Evolutionary conservation across 176 grass and related monocot species (phyloP), one percentile per base, ranked within the genome.

Genomic region (Bromus sterilis): DNA sequence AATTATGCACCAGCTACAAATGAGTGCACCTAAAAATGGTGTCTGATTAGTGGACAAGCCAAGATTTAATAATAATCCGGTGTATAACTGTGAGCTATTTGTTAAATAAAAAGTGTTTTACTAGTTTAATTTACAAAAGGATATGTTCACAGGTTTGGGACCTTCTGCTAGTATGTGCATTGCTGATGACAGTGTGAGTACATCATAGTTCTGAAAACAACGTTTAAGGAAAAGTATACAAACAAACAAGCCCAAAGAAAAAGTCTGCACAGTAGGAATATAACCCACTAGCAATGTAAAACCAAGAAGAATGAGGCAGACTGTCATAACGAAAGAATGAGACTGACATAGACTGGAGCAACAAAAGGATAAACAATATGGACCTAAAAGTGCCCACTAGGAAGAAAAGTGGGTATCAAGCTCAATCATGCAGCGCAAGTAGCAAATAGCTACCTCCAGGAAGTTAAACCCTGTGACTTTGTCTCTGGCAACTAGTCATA

Each of bases 401-500:
- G 77, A 85, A 77, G 71, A 41, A 71, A 81, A 80, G 5, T 53
- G 51, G 79, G 55, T 15, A 77, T 85, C 41, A 43, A 77, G 77
- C 42, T 85, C 82, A 77, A 81, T 85, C 31, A 89, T 85, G 48
- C 21, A 81, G 26, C 53, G 34, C 56, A 75, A 62, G 78, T n/a
- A n/a, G n/a, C n/a, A n/a, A n/a, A 76, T 23, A 29, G 78, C 70
- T 44, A 80, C 49, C 13, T 85, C 18, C 21, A 80, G 10, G 24
- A 75, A 31, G 71, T 77, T 77, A 71, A 63, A 71, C 48, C 12
- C 13, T 53, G 43, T 43, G 34, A 28, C 77, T 69, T 77, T 76
- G 62, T 80, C 63, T 76, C 78, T 41, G 68, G 61, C 41, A 51
- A 81, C 55, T 77, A 77, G 82, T 85, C 63, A 81, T 41, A 43